Conservation (phyloP, 352 stramenopile species). For the Aphanomyces euteiches region DNA sequence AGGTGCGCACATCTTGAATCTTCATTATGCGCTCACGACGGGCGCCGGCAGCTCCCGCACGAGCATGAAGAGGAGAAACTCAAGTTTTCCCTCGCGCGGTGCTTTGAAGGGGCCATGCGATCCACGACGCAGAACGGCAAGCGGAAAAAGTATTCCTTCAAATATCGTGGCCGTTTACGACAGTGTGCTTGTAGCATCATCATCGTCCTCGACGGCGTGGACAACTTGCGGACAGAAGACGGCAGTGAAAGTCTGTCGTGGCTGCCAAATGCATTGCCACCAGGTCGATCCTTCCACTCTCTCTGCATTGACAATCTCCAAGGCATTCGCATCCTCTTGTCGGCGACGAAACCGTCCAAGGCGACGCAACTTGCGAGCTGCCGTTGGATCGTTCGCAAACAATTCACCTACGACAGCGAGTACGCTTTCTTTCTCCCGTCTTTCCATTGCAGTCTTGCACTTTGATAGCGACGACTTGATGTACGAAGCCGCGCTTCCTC, state of each 20-base stretch:
- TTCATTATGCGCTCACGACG: neutral
- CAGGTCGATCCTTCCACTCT: slow-evolving; percentile 1
- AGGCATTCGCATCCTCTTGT: slow-evolving; percentile 70
- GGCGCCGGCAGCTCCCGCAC: slow-evolving; percentile 38
- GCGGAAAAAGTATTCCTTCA: slow-evolving; percentile 36
- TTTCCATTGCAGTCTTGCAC: slow-evolving; percentile 7
- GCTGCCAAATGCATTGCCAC: slow-evolving; percentile 66
- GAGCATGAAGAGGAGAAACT: slow-evolving; percentile 84
- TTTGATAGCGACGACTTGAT: slow-evolving; percentile 52
- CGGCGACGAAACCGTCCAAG: slow-evolving; percentile 46
- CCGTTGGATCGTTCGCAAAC: slow-evolving; percentile 44
- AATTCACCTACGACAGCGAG: slow-evolving; percentile 61
- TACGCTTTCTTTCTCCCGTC: slow-evolving; percentile 33
- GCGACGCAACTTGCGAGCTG: slow-evolving; percentile 41
- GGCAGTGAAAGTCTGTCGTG: slow-evolving; percentile 81
- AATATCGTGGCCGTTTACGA: neutral
- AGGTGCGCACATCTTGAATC: slow-evolving; percentile 30
- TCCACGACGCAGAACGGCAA: slow-evolving; percentile 41
- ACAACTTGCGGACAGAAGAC: slow-evolving; percentile 75
- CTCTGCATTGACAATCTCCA: neutral
- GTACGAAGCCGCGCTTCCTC: slow-evolving; percentile 51
- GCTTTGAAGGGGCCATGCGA: slow-evolving; percentile 57
- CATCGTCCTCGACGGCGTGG: slow-evolving; percentile 73
- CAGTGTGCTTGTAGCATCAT: slow-evolving; percentile 48
- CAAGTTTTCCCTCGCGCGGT: slow-evolving; percentile 77